phyloP scores from a whole-genome alignment of 331 rosid species.

The Quercus phellos region DNA sequence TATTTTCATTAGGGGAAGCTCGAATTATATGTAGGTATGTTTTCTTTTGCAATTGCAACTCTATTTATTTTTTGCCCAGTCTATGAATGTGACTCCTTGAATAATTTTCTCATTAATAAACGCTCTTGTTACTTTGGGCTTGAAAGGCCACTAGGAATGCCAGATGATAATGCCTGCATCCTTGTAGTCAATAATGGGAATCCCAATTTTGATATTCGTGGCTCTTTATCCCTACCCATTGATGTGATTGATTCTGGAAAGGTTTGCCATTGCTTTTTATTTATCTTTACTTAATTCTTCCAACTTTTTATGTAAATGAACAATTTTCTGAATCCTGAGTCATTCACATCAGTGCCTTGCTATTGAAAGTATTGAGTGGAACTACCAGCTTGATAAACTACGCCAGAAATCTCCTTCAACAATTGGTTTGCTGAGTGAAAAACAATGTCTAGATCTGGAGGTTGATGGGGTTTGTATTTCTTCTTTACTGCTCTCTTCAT shows the following conservation, averaged over 20 bases:
- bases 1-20: slow-evolving; percentile 40
- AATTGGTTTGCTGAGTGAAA: slow-evolving; percentile 24
- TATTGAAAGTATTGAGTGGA: slow-evolving; percentile 42
- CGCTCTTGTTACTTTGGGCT: slow-evolving; percentile 4
- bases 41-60: background rate
- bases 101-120: background rate
- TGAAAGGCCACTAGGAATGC: slow-evolving; percentile 41
- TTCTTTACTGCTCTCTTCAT: background rate
- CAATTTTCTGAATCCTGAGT: slow-evolving; percentile 3
- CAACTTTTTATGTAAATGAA: background rate
- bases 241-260: slow-evolving; percentile 44
- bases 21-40: slow-evolving; percentile 57
- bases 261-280: slow-evolving; percentile 28
- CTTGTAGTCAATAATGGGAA: slow-evolving; percentile 25
- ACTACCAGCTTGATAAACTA: slow-evolving; percentile 27
- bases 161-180: slow-evolving; percentile 33
- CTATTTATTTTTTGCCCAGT: background rate
- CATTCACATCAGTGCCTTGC: slow-evolving; percentile 35
- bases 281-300: background rate
- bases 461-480: slow-evolving; percentile 37
- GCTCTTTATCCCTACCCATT: slow-evolving; percentile 51
- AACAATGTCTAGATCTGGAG: slow-evolving; percentile 29
- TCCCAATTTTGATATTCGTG: slow-evolving; percentile 30
- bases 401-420: slow-evolving; percentile 40
- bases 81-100: background rate